Evolutionary conservation across 805 yeast species (phyloP).

Genomic region (Yamadazyma endophytica): DNA sequence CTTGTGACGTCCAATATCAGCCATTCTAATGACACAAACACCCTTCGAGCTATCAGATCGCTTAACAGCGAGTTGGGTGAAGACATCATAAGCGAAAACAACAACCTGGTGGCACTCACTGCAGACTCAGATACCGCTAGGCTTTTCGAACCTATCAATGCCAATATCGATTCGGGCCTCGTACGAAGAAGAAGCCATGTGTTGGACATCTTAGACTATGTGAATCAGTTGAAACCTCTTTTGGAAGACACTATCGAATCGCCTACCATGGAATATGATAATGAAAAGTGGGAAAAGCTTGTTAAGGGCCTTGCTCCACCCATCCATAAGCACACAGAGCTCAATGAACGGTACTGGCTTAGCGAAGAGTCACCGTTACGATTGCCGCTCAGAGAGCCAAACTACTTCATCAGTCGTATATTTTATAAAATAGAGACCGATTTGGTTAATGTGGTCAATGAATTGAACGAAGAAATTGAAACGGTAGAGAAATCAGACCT

Average conservation of each 20-base stretch:
- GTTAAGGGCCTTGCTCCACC: constrained; percentile 1
- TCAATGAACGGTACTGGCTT: constrained; percentile 52
- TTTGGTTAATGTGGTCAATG: constrained; percentile 10
- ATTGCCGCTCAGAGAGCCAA: constrained; percentile 66
- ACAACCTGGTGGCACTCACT: too few species aligned
- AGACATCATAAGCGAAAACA: too few species aligned
- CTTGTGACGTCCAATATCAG: constrained; percentile 2
- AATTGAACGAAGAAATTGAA: constrained; percentile 7
- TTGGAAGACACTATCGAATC: constrained; percentile 32
- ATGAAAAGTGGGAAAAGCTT: constrained; percentile 46
- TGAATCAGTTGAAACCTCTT: constrained; percentile 27
- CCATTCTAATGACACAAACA: too few species aligned
- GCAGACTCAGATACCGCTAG: too few species aligned
- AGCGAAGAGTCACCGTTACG: constrained; percentile 64
- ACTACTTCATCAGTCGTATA: constrained; percentile 46
- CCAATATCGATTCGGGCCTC: too few species aligned
- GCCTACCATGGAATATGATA: constrained; percentile 41
- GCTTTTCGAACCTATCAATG: too few species aligned
- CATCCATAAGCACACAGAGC: neutral
- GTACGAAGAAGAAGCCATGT: too few species aligned
- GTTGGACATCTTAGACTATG: constrained; percentile 19
- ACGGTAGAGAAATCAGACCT: neutral
- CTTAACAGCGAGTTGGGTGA: neutral
- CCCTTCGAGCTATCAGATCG: too few species aligned
- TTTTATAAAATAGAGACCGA: constrained; percentile 22